Percentiles rank a stretch among this genome's conserved stretches.
Conservation (phyloP, 768 basidiomycete genomes). For the Russula emetica region DNA sequence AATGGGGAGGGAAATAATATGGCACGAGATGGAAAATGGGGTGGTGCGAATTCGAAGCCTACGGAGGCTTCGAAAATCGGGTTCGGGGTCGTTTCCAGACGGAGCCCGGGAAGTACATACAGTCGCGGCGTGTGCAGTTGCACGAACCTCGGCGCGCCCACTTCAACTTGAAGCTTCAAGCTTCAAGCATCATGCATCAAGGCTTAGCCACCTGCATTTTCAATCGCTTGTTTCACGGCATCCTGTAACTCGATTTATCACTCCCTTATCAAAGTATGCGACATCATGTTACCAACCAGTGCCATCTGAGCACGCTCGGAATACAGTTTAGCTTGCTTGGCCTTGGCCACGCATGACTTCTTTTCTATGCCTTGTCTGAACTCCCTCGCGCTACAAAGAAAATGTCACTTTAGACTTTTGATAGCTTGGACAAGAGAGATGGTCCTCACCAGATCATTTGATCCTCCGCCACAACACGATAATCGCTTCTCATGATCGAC, state of each 20-base stretch:
- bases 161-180: too few relatives aligned
- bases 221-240: neutral
- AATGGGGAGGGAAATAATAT: too few relatives aligned
- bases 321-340: slow-evolving; percentile 9
- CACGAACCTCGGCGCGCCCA: too few relatives aligned
- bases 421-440: neutral
- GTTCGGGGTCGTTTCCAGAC: too few relatives aligned
- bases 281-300: neutral
- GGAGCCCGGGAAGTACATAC: too few relatives aligned
- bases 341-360: neutral
- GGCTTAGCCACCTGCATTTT: neutral
- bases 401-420: neutral
- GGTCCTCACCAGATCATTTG: neutral
- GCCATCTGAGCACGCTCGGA: neutral
- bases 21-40: too few relatives aligned
- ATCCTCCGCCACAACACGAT: neutral
- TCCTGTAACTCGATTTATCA: neutral
- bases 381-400: slow-evolving; percentile 5
- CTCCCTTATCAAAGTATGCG: neutral
- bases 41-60: too few relatives aligned
- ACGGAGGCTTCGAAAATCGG: too few relatives aligned
- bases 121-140: too few relatives aligned
- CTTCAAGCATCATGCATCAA: too few relatives aligned
- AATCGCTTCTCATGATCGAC: neutral
- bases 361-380: neutral